These are phyloP conservation scores for Neonectria faginata DNA, from an alignment of 2,329 filamentous ascomycete species.

Conservation along the genomic window DNA sequence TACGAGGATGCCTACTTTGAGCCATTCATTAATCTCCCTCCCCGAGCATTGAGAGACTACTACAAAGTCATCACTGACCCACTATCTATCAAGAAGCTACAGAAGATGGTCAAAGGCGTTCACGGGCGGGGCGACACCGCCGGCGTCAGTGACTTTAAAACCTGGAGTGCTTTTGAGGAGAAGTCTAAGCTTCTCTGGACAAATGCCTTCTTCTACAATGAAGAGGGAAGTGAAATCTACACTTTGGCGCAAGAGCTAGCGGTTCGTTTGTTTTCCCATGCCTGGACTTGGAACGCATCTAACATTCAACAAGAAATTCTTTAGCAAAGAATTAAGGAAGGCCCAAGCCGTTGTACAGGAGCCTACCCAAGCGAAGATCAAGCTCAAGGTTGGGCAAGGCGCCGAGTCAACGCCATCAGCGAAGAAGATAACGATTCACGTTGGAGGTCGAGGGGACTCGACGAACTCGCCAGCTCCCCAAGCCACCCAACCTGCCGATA, in stretches of 20 bases:
- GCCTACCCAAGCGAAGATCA: conserved; percentile 80
- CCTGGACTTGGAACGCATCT: conserved; percentile 11
- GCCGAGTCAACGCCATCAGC: conserved; percentile 58
- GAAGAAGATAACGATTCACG: conserved; percentile 78
- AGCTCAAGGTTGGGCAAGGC: conserved; percentile 74
- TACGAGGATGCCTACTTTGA: conserved; percentile 77
- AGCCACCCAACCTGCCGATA: conserved; percentile 43
- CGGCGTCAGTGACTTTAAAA: conserved; percentile 77
- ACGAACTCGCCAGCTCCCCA: conserved; percentile 64
- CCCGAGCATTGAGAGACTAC: conserved; percentile 83
- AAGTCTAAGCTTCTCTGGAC: conserved; percentile 85
- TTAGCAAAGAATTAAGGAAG: conserved; percentile 74
- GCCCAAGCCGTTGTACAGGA: conserved; percentile 80
- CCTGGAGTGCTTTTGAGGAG: conserved; percentile 84
- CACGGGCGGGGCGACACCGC: conserved; percentile 75
- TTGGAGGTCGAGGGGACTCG: conserved; percentile 69
- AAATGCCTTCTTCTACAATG: conserved; percentile 91
- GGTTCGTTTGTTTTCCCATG: conserved; percentile 59
- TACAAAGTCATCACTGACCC: conserved; percentile 87
- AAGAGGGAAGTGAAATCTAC: conserved; percentile 89
- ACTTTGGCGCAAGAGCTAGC: conserved; percentile 82
- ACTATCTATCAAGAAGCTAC: conserved; percentile 79
- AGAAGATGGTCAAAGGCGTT: conserved; percentile 80
- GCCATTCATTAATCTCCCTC: conserved; percentile 82
- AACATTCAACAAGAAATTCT: conserved; percentile 67